A percentile compares a stretch with the other conserved stretches of the same genome.
Conservation (phyloP, 1,284 basidiomycete species). For the Boletus mariae region DNA sequence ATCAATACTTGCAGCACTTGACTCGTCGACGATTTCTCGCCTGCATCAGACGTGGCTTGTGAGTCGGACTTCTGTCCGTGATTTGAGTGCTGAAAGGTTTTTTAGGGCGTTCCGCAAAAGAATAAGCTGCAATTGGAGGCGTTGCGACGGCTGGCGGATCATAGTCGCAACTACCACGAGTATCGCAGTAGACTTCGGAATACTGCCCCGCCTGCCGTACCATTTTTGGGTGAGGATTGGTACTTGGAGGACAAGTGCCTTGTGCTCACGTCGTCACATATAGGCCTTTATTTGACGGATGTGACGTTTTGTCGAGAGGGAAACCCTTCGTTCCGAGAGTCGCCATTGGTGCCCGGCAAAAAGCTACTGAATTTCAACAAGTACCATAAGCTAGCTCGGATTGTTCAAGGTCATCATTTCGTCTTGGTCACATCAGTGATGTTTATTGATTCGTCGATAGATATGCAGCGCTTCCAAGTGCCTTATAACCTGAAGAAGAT, state of each 20-base stretch:
- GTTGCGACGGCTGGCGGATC: slow-evolving; percentile 83
- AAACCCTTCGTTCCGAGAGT: slow-evolving; percentile 83
- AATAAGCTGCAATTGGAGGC: slow-evolving; percentile 77
- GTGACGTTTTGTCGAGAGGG: slow-evolving; percentile 96
- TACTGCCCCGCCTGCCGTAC: slow-evolving; percentile 83
- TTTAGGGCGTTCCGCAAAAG: slow-evolving; percentile 80
- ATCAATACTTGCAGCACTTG: slow-evolving; percentile 90
- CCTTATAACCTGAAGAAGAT: slow-evolving; percentile 81
- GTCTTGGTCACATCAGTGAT: background rate
- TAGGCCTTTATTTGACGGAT: slow-evolving; percentile 85
- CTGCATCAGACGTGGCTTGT: slow-evolving; percentile 91
- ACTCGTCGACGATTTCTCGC: slow-evolving; percentile 90
- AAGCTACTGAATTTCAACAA: slow-evolving; percentile 95
- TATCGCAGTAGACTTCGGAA: slow-evolving; percentile 84
- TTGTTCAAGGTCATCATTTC: slow-evolving; percentile 67
- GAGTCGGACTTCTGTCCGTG: slow-evolving; percentile 30
- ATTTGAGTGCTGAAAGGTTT: slow-evolving; percentile 19
- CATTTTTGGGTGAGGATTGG: slow-evolving; percentile 72
- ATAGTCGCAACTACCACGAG: slow-evolving; percentile 87
- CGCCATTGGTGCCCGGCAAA: slow-evolving; percentile 71
- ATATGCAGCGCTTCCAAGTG: slow-evolving; percentile 92
- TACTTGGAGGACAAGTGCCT: background rate
- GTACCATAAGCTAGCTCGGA: slow-evolving; percentile 86
- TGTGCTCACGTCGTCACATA: slow-evolving; percentile 12
- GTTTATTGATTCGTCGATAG: slow-evolving; percentile 37